Percentiles rank a stretch among this genome's conserved stretches.
Conservation (phyloP, 768 basidiomycete genomes). For the Lactarius sp. region DNA sequence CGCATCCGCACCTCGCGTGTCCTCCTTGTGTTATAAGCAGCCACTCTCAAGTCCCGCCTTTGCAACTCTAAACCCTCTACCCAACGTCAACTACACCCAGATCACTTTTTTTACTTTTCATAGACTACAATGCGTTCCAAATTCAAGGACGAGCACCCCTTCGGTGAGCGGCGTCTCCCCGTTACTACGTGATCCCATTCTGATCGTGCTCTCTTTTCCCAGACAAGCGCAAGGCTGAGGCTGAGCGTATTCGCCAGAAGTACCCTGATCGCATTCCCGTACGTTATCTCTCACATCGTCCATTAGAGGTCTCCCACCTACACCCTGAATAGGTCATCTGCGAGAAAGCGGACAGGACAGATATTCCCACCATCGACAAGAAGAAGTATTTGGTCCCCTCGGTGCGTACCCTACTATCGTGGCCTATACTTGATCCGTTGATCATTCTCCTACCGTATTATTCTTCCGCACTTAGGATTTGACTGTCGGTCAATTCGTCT, state of each 20-base stretch:
- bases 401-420: constrained; percentile 43
- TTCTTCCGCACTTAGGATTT: constrained; percentile 58
- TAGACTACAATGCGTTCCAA: constrained; percentile 72
- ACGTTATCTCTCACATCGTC: constrained; percentile 34
- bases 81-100: constrained; percentile 20
- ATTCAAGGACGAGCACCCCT: constrained; percentile 99
- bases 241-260: constrained; percentile 97
- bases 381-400: constrained; percentile 99
- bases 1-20: neutral
- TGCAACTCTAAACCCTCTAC: neutral
- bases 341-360: constrained; percentile 97
- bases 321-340: constrained; percentile 78
- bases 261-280: constrained; percentile 98
- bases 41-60: constrained; percentile 3
- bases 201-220: constrained; percentile 32
- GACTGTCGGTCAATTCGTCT: constrained; percentile 98
- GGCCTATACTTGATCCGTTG: constrained; percentile 3
- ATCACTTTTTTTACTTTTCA: neutral
- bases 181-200: constrained; percentile 30
- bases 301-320: neutral
- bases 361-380: constrained; percentile 99
- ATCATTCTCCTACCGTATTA: neutral
- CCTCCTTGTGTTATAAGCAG: constrained; percentile 20
- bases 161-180: constrained; percentile 57
- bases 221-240: constrained; percentile 99